Base-by-base conservation (phyloP, 345 rosid species). In the Gossypium australe region DNA sequence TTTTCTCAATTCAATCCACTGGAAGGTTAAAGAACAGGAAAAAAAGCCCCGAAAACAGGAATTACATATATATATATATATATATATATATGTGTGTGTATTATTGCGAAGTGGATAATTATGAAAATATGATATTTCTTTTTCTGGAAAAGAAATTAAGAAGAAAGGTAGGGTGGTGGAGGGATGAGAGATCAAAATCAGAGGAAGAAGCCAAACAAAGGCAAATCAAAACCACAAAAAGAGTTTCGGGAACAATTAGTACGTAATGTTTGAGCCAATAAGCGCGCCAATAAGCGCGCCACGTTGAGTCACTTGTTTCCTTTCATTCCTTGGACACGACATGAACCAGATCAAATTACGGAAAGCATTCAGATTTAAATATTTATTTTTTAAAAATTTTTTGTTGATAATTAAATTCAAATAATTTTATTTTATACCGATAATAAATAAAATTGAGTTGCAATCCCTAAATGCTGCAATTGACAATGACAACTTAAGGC, bases 191-290 rank as follows among this genome's bases (percentile, higher is more conserved):
- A 14, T 67, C 55, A 11, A 58, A 53, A 72, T 76, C 67, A 3
- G 38, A 44, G 34, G 27, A 47, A 44, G 44, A 57, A 58, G 66
- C 34, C 34, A 44, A 44, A 43, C 2, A 38, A 60, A 12, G 49
- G n/a, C 16, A 49, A 66, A 65, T 17, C 20, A 51, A 71, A 73
- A 27, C 86, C 84, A 76, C 85, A 78, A 47, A 57, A 10, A 1
- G 53, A n/a, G 69, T 70, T 27, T 78, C 52, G 13, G 51, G 43
- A 27, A 25, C 10, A 25, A 18, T 1, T 8, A 17, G 29, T 2
- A 52, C 38, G 49, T 45, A 34, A 34, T 8, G 24, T 41, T 57
- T 3, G 72, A 65, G 80, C 59, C 47, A 61, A 7, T 10, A 57
- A 56, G 45, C 22, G 12, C 45, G 80, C 59, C 47, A 61, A 7